Conservation (phyloP, 2,329 filamentous ascomycete genomes). For the Colletotrichum paranaense region DNA sequence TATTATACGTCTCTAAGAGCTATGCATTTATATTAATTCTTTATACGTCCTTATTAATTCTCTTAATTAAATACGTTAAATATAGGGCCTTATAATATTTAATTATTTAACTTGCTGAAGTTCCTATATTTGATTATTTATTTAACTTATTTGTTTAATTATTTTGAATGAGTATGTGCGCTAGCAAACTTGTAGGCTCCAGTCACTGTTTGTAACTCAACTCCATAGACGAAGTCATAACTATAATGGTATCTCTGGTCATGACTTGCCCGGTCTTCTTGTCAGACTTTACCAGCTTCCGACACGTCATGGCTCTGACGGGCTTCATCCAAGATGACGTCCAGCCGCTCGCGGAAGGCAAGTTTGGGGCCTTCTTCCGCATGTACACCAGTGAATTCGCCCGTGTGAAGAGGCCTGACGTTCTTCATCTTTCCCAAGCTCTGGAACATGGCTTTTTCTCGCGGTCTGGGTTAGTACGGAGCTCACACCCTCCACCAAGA, state of each 20-base stretch:
- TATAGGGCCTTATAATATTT: too few relatives aligned
- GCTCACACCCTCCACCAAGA: background rate
- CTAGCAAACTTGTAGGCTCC: background rate
- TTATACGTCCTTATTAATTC: too few relatives aligned
- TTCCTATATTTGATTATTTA: too few relatives aligned
- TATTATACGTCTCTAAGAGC: too few relatives aligned
- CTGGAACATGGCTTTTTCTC: background rate
- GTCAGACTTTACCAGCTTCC: constrained; percentile 20
- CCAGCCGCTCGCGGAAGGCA: background rate
- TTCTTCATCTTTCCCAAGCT: constrained; percentile 4
- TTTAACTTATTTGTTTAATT: too few relatives aligned
- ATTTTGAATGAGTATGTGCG: too few relatives aligned
- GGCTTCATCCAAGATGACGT: constrained; percentile 1
- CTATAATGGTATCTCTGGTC: constrained; percentile 35
- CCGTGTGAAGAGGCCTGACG: background rate
- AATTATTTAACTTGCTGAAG: too few relatives aligned
- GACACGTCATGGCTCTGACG: constrained; percentile 25
- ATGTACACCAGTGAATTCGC: constrained; percentile 11
- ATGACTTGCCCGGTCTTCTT: constrained; percentile 31
- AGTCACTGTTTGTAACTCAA: background rate
- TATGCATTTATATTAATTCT: too few relatives aligned
- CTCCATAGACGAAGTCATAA: constrained; percentile 35
- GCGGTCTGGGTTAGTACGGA: background rate
- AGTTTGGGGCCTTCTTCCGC: constrained; percentile 20
- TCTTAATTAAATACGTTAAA: too few relatives aligned